Evolutionary conservation across 1,284 basidiomycete genomes (phyloP), one percentile per base, ranked within the genome.

Genomic region (Apiotrichum mycotoxinovorans): DNA sequence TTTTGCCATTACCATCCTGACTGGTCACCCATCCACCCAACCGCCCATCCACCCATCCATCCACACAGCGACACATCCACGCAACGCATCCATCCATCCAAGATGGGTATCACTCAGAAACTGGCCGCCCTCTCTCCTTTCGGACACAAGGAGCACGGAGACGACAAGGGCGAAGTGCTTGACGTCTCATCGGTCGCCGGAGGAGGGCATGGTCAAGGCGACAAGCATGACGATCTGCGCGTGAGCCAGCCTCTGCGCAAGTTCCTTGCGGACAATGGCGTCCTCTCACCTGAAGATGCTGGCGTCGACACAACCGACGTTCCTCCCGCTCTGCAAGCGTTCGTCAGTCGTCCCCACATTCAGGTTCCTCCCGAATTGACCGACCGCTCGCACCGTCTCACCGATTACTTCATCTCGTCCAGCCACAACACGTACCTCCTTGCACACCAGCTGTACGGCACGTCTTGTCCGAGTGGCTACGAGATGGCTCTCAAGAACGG

Each of bases 381-480:
- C 27, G 57, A 57, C 54, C 50, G 50, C n/a, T 52, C 54, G 2
- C 81, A 83, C 2, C 91, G 95, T 1, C 79, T 97, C 14, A 83
- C 85, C 11, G 88, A 96, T 57, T 98, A 98, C 74, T 96, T 83
- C 69, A 87, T 98, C 67, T 93, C 91, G 9, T 89, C 91, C 14
- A 95, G 91, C 33, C 96, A 98, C 72, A 98, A 99, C 69, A 98
- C 96, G 0, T 98, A 99, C 69, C 85, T 99, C 4, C 86, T 97
- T 17, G 93, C 60, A 10, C 48, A 62, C 40, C 60, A 62, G 57
- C 54, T 62, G 35, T 62, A 46, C 30, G 60, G 60, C 48, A 48
- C 52, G 15, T 56, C 54, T 8, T 54, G 54, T 20, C 47, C 57
- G 17, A 44, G 44, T 5, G 57, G 48, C 10, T 62, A 62, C 52